Percentiles rank a stretch among this genome's conserved stretches.
phyloP scores from a whole-genome alignment of 495 filamentous ascomycete species.

The Lepraria neglecta region DNA sequence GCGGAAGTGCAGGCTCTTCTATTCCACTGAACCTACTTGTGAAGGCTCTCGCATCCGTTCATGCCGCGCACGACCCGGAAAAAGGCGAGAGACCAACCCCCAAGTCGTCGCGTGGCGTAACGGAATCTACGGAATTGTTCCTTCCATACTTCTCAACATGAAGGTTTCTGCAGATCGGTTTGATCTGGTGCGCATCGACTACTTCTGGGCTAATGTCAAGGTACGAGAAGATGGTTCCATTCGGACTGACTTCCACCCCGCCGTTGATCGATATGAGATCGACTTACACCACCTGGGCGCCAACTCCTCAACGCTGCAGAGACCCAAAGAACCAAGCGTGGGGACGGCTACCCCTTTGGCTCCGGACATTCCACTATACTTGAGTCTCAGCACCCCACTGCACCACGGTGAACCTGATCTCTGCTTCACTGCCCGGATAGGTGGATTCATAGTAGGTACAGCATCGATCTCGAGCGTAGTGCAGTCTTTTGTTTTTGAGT shows the following conservation, averaged over 20 bases:
- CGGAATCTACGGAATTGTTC: background rate
- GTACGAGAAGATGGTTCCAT: background rate
- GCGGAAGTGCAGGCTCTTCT: too few relatives aligned
- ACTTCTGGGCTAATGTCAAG: constrained; percentile 14
- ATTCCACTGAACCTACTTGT: too few relatives aligned
- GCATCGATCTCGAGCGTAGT: too few relatives aligned
- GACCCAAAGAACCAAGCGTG: background rate
- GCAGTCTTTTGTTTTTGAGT: background rate
- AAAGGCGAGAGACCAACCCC: too few relatives aligned
- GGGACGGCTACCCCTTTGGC: background rate
- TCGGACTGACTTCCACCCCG: background rate
- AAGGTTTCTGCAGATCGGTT: background rate
- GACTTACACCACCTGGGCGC: background rate
- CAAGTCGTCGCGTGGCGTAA: background rate
- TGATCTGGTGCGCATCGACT: background rate
- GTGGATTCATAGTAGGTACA: background rate
- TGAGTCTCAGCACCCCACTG: background rate
- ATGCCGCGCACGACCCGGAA: too few relatives aligned
- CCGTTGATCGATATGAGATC: background rate
- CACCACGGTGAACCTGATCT: background rate
- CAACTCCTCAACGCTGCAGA: background rate
- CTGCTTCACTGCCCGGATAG: background rate
- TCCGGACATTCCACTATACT: background rate
- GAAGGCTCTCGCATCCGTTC: too few relatives aligned
- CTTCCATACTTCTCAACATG: background rate